Percentiles rank a stretch among this genome's conserved stretches.
Evolutionary conservation across 148 eudicot genomes (phyloP).

Genomic region (Polygonum maritimum): DNA sequence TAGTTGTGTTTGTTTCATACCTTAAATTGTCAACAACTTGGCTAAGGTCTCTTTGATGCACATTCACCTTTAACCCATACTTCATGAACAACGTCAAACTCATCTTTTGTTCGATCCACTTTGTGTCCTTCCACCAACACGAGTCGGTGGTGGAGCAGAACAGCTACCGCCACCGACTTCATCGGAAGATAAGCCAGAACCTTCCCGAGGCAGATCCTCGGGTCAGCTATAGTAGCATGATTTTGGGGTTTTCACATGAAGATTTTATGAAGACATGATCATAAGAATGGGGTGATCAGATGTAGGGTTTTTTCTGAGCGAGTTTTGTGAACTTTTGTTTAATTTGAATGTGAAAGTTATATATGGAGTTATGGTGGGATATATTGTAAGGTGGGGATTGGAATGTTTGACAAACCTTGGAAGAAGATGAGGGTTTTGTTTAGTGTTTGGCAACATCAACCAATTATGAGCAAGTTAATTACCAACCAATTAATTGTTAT

Average conservation of each 20-base stretch:
- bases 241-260: not conserved
- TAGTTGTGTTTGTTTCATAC: not conserved
- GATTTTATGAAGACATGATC: not conserved
- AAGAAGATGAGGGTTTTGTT: not conserved
- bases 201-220: not conserved
- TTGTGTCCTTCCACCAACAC: not conserved
- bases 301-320: no score
- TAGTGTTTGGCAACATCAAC: not conserved
- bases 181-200: slow-evolving; percentile 1
- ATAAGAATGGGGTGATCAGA: not conserved
- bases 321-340: no score
- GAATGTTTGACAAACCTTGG: not conserved
- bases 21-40: not conserved
- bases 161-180: not conserved
- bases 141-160: not conserved
- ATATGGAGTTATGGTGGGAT: not conserved
- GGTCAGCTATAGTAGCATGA: not conserved
- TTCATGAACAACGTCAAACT: not conserved
- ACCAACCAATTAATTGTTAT: not conserved
- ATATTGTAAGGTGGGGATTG: not conserved
- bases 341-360: not conserved
- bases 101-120: not conserved
- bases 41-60: not conserved
- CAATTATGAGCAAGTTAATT: not conserved
- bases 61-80: not conserved